A percentile compares a stretch with the other conserved stretches of the same genome.
phyloP scores from a whole-genome alignment of 495 filamentous ascomycete species.

The Elasticomyces elasticus region DNA sequence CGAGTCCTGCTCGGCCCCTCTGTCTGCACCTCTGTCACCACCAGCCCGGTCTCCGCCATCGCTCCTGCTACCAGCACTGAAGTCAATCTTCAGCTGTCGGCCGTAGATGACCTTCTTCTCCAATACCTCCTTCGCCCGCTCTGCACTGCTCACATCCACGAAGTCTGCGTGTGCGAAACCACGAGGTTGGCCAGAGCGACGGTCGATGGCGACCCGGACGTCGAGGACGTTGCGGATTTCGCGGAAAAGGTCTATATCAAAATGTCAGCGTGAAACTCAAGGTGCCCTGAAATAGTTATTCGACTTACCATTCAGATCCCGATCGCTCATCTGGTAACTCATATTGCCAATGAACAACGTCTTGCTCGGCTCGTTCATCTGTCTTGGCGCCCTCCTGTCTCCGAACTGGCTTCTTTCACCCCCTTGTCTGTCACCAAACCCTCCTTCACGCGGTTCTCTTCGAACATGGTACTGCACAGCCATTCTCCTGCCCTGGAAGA shows the following conservation, averaged over 20 bases:
- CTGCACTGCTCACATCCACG: conserved; percentile 50
- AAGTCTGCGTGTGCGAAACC: conserved; percentile 93
- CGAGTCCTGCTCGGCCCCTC: no score
- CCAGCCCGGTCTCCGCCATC: no score
- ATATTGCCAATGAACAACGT: conserved; percentile 86
- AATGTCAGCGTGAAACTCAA: not conserved
- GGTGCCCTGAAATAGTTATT: not conserved
- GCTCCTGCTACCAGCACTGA: no score
- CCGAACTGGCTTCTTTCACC: no score
- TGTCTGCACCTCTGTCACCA: no score
- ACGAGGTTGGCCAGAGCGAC: conserved; percentile 72
- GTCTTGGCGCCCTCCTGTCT: not conserved
- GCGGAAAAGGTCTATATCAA: conserved; percentile 52
- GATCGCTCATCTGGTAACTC: conserved; percentile 78
- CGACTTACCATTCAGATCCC: conserved; percentile 55
- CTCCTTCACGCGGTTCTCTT: conserved; percentile 1
- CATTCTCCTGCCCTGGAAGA: conserved; percentile 72
- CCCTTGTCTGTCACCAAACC: not conserved
- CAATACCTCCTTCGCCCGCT: conserved; percentile 47
- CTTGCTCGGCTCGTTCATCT: conserved; percentile 40
- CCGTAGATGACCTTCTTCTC: conserved; percentile 51
- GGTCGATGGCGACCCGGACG: conserved; percentile 82
- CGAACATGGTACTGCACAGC: conserved; percentile 43
- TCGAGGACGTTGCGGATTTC: conserved; percentile 63
- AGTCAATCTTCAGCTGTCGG: conserved; percentile 59